phyloP scores from a whole-genome alignment of 2,329 filamentous ascomycete genomes.

The Polychaeton citri region DNA sequence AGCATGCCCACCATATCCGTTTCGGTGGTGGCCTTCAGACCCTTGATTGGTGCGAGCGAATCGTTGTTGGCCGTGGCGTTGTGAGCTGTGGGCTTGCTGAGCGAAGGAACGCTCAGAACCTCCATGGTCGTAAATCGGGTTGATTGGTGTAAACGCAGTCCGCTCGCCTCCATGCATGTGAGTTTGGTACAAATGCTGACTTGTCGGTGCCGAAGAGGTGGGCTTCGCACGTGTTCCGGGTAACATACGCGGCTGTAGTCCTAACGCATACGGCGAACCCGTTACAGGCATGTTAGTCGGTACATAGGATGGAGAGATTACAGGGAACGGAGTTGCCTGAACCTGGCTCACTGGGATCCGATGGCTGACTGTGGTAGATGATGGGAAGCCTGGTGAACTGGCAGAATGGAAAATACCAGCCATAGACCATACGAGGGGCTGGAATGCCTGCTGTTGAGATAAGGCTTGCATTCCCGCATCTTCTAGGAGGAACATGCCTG shows the following conservation, averaged over 20 bases:
- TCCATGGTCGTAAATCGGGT: background rate
- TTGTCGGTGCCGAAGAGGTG: background rate
- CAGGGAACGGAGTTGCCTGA: slow-evolving; percentile 19
- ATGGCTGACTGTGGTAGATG: slow-evolving; percentile 9
- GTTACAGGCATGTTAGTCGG: slow-evolving; percentile 6
- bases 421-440: slow-evolving; percentile 17
- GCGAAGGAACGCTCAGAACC: background rate
- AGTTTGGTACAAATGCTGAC: background rate
- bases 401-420: slow-evolving; percentile 9
- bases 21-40: too few species aligned
- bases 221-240: background rate
- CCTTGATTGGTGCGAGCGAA: too few species aligned
- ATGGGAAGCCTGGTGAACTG: slow-evolving; percentile 5
- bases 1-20: background rate
- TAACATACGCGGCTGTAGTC: slow-evolving; percentile 14
- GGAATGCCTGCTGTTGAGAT: slow-evolving; percentile 10
- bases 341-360: slow-evolving; percentile 17
- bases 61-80: too few species aligned
- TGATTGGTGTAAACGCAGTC: background rate
- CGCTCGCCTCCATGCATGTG: background rate
- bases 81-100: background rate
- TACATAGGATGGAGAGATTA: slow-evolving; percentile 13
- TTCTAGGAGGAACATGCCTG: slow-evolving; percentile 35
- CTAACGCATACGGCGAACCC: slow-evolving; percentile 11
- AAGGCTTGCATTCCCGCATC: slow-evolving; percentile 29